Evolutionary conservation across 257 asterid genomes (phyloP).

Genomic region (Cordia subcordata): DNA sequence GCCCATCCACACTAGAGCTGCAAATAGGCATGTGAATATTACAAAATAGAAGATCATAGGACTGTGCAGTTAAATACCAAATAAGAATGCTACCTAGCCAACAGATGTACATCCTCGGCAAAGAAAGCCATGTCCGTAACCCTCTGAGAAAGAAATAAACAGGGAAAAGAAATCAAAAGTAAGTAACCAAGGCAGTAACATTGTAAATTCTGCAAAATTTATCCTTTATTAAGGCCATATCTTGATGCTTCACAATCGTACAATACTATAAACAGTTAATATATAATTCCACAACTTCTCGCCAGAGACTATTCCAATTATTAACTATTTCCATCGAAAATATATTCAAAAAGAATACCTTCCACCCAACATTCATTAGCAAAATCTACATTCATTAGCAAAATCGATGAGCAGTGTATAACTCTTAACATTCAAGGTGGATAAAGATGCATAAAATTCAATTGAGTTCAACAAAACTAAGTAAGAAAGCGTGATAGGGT

Average conservation of each 20-base stretch:
- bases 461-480: neutral
- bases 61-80: conserved; percentile 9
- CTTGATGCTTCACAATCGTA: too few species aligned
- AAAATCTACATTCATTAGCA: neutral
- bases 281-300: too few species aligned
- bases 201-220: too few species aligned
- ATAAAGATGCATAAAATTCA: neutral
- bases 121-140: conserved; percentile 99
- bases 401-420: too few species aligned
- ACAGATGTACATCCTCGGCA: conserved; percentile 96
- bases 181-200: neutral
- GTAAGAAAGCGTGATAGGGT: neutral
- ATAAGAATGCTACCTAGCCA: conserved; percentile 69
- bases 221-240: too few species aligned
- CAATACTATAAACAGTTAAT: too few species aligned
- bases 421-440: too few species aligned
- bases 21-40: conserved; percentile 20
- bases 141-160: conserved; percentile 58
- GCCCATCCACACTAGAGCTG: conserved; percentile 98
- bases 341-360: neutral
- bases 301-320: too few species aligned
- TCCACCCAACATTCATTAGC: neutral
- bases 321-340: neutral
- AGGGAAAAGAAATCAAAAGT: neutral
- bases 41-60: conserved; percentile 8